Evolutionary conservation across 495 filamentous ascomycete species (phyloP).

Genomic region (Penicillium cataractarum): DNA sequence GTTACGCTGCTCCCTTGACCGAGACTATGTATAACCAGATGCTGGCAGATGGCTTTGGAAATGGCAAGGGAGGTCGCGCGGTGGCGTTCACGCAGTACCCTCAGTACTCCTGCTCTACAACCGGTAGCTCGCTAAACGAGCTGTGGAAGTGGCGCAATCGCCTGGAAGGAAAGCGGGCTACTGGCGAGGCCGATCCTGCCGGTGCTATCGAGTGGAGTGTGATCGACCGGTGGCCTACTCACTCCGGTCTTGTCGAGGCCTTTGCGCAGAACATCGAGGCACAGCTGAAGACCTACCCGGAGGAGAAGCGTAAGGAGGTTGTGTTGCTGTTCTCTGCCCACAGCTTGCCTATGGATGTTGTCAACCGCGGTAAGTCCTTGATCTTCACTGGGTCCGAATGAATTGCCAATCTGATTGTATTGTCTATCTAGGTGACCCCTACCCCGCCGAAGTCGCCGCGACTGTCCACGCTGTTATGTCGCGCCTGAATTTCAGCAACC

Average conservation of each 20-base stretch:
- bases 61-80: slow-evolving; percentile 82
- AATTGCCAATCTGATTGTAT: slow-evolving; percentile 21
- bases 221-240: slow-evolving; percentile 95
- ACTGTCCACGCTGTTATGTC: slow-evolving; percentile 97
- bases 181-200: slow-evolving; percentile 49
- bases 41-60: slow-evolving; percentile 85
- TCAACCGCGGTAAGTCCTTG: slow-evolving; percentile 73
- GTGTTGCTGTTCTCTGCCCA: slow-evolving; percentile 94
- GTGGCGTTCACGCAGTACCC: slow-evolving; percentile 99
- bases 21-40: slow-evolving; percentile 87
- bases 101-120: slow-evolving; percentile 98
- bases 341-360: slow-evolving; percentile 94
- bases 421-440: slow-evolving; percentile 73
- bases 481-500: slow-evolving; percentile 80
- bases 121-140: slow-evolving; percentile 94
- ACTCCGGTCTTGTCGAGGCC: slow-evolving; percentile 86
- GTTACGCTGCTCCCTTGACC: slow-evolving; percentile 91
- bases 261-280: slow-evolving; percentile 89
- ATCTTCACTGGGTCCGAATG: not conserved
- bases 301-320: slow-evolving; percentile 73
- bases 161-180: slow-evolving; percentile 73
- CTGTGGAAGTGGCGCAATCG: slow-evolving; percentile 94
- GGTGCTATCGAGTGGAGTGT: slow-evolving; percentile 94
- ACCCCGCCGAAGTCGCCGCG: slow-evolving; percentile 96
- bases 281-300: slow-evolving; percentile 79